Percentiles rank a stretch among this genome's conserved stretches.
Conservation (phyloP, 768 basidiomycete genomes). For the Mycena metata region DNA sequence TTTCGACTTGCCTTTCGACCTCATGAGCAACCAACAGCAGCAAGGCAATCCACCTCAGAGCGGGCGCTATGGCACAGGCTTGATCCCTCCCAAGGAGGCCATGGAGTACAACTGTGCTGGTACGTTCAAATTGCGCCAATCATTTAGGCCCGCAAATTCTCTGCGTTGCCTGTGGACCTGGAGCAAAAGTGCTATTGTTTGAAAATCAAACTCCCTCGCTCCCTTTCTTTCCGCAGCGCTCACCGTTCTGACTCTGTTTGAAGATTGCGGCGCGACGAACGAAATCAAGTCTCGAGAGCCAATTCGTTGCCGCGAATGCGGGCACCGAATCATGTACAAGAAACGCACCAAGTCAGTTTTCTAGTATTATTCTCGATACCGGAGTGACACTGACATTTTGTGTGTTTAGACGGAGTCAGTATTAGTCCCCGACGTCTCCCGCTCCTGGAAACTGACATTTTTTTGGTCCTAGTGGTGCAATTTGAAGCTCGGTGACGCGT, state of each 20-base stretch:
- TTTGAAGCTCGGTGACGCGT: constrained; percentile 80
- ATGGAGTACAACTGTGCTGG: constrained; percentile 94
- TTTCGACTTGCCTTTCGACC: neutral
- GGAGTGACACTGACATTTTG: no score
- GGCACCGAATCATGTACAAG: constrained; percentile 99
- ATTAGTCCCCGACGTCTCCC: neutral
- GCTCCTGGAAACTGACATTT: constrained; percentile 12
- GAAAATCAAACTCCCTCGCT: no score
- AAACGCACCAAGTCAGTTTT: constrained; percentile 77
- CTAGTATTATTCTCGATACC: no score
- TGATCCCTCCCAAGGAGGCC: constrained; percentile 62
- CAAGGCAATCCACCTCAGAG: constrained; percentile 22
- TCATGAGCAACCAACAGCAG: constrained; percentile 20
- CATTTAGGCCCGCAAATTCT: no score
- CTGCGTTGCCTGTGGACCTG: no score
- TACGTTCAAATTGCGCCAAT: constrained; percentile 48
- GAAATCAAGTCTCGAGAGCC: constrained; percentile 92
- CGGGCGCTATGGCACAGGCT: constrained; percentile 37
- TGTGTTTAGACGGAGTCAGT: constrained; percentile 73
- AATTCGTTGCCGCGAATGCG: constrained; percentile 96
- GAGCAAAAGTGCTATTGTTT: no score
- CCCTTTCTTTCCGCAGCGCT: constrained; percentile 4
- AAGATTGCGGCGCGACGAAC: constrained; percentile 94
- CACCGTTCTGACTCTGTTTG: constrained; percentile 20
- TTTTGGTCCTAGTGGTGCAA: constrained; percentile 52